Evolutionary conservation across 768 basidiomycete genomes (phyloP), one percentile per base, ranked within the genome.

Genomic region (Mycena leptocephala): DNA sequence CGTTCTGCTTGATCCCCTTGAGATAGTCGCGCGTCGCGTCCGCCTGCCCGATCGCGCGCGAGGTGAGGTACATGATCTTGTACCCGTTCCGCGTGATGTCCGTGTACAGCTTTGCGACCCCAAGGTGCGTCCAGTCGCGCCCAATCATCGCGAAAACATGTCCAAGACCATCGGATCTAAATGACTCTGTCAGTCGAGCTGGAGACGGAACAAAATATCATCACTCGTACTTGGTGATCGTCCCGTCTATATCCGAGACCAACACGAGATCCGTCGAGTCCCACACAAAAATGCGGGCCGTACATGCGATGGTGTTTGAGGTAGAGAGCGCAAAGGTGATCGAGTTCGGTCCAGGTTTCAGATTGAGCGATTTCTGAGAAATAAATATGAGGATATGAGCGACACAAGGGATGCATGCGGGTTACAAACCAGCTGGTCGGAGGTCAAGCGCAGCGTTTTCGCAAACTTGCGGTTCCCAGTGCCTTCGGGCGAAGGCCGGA

Each of bases 141-240:
- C 98, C 98, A 78, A 99, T 97, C 91, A 98, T 96, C 2, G 97
- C 97, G 81, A 98, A 97, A 63, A 99, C 94, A 82, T 99, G 98
- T 0, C 98, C 98, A 8, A 99, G 87, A 1, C 96, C 98, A 84
- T 99, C 98, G 2, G 97, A 99, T 83, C 97, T 98, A 79, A 22
- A 62, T 55, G 4, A 46, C 20, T 20, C 59, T 35, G 37, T 32
- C 43, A 70, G 46, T 33, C 28, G 26, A 43, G 13, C 10, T 39
- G n/a, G 26, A 14, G 63, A 48, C 30, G 41, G 16, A 20, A 43
- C 20, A 39, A 69, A 13, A 32, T 35, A 37, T n/a, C 35, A 75
- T 35, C 24, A 51, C 3, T 81, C 92, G 28, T 78, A 98, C 97
- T 99, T 99, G 11, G 98, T 99, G 82, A 99, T 99, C 1, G 98